phyloP scores from a whole-genome alignment of 2,329 filamentous ascomycete species.

The Colletotrichum caudatum region DNA sequence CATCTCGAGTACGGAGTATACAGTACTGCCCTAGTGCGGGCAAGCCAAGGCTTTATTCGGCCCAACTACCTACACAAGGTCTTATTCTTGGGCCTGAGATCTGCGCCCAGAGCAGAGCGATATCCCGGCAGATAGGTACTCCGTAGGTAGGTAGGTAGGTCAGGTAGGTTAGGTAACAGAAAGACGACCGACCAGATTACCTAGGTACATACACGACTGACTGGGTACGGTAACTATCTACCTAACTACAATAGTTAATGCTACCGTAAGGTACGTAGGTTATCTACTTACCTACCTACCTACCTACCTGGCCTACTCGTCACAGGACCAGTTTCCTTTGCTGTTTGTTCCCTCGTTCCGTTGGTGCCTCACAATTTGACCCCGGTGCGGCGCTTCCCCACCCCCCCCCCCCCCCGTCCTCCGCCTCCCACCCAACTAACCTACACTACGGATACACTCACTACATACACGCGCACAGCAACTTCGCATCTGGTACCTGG shows the following conservation, averaged over 20 bases:
- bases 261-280: too few species aligned
- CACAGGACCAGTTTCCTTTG: constrained; percentile 6
- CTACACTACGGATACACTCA: too few species aligned
- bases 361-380: constrained; percentile 37
- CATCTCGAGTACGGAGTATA: too few species aligned
- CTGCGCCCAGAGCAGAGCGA: neutral
- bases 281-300: too few species aligned
- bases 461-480: constrained; percentile 5
- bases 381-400: constrained; percentile 5
- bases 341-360: constrained; percentile 7
- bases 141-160: too few species aligned
- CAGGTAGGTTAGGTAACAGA: neutral
- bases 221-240: neutral
- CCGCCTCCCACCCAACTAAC: too few species aligned
- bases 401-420: neutral
- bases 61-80: constrained; percentile 25
- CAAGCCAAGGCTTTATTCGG: constrained; percentile 35
- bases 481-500: constrained; percentile 13
- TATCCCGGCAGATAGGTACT: neutral
- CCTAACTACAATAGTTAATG: too few species aligned
- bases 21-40: neutral
- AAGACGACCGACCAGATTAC: neutral
- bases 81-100: constrained; percentile 11
- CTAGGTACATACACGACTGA: neutral
- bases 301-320: neutral